Conservation (phyloP, 108 stramenopile species). For the Skeletonema marinoi region DNA sequence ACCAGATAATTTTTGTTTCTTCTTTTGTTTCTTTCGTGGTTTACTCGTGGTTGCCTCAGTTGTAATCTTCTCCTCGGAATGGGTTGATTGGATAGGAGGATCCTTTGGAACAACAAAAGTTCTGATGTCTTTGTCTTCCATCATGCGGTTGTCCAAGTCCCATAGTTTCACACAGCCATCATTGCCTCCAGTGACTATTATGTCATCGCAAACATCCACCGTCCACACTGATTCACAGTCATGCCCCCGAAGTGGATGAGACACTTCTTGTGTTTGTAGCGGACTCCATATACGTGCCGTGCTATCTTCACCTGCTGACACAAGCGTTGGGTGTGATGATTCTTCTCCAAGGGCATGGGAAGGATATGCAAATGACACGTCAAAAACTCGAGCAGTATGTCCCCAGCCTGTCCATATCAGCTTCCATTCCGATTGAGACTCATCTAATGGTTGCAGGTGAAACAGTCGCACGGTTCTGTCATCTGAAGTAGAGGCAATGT, state of each 20-base stretch:
- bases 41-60: not conserved
- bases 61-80: not conserved
- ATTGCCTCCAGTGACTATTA: constrained; percentile 60
- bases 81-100: not conserved
- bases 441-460: not conserved
- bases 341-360: not conserved
- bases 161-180: constrained; percentile 68
- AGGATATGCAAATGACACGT: constrained; percentile 48
- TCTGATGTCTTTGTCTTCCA: not conserved
- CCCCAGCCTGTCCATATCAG: constrained; percentile 75
- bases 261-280: constrained; percentile 36
- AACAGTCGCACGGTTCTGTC: constrained; percentile 80
- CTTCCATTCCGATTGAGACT: constrained; percentile 5
- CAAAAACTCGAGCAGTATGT: constrained; percentile 78
- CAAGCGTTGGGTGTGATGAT: constrained; percentile 14
- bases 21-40: constrained; percentile 30
- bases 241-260: constrained; percentile 38
- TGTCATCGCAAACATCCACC: constrained; percentile 45
- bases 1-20: constrained; percentile 34
- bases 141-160: constrained; percentile 41
- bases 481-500: constrained; percentile 70
- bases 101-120: constrained; percentile 19
- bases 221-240: constrained; percentile 59
- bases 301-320: constrained; percentile 73
- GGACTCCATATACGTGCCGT: constrained; percentile 68